Base-by-base conservation (phyloP, 202 grass and related monocot species). In the Elaeis oleifera region DNA sequence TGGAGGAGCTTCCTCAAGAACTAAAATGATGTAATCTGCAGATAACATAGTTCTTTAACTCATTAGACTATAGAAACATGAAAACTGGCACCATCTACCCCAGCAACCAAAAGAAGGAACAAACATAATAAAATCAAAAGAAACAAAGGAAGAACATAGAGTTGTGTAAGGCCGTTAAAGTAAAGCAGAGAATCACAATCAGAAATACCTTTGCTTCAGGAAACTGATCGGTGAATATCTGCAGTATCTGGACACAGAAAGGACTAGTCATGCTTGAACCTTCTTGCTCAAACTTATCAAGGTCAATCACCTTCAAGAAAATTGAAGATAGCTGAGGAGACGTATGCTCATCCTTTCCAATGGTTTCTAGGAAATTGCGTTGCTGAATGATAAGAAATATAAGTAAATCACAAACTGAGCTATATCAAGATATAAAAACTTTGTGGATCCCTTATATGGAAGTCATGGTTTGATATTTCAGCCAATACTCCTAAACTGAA, bases 231-330 rank as follows among this genome's bases (percentile, higher is more conserved):
- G 88, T 99, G 78, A 99, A 99, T 59, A 99, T 69, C 1, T 80
- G 62, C 62, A 99, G 75, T 79, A 99, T 99, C 69, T 99, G 88
- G 71, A 89, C 82, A 73, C 94, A 99, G 50, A 99, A 89, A 72
- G 94, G 88, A 71, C 57, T 74, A 20, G 84, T 60, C 28, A 75
- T 75, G 72, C 88, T 94, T 68, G 94, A 99, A 73, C 94, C 85
- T 56, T 94, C 88, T 69, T 89, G 85, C 83, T 99, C 85, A 27
- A 92, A 80, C 80, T 99, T 99, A 72, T 99, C 94, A 50, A 99
- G 94, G 56, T 99, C 82, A 1, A 99, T 92, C 76, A 99, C 79
- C 74, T 99, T 99, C 28, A 94, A 76, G 71, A 88, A 99, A 15
- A 99, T 79, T 66, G 85, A 79, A 17, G 82, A 88, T 66, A 71